These are phyloP conservation scores for Trichoderma simmonsii DNA, from an alignment of 2,329 filamentous ascomycete species.

Conservation along the genomic window DNA sequence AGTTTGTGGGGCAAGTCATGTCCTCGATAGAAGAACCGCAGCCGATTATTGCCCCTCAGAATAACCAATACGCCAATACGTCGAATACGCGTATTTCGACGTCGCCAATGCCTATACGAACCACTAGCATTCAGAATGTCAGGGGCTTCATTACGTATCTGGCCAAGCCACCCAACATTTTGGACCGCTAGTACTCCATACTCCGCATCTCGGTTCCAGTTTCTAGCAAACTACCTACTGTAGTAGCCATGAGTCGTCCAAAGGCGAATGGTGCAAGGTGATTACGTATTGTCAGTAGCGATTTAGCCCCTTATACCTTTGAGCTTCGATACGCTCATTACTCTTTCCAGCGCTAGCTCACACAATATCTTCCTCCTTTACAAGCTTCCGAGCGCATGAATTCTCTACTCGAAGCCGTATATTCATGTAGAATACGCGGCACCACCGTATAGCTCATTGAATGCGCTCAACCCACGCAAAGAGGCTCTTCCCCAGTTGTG, in stretches of 20 bases:
- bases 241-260: not conserved
- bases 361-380: not conserved
- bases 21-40: not conserved
- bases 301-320: not conserved
- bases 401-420: not conserved
- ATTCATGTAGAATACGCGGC: not conserved
- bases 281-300: not conserved
- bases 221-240: not conserved
- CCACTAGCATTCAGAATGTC: not conserved
- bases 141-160: not conserved
- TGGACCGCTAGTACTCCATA: not conserved
- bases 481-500: not conserved
- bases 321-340: not conserved
- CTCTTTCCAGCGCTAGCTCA: not conserved
- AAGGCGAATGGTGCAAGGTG: not conserved
- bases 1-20: not conserved
- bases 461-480: not conserved
- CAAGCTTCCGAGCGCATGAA: not conserved
- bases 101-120: not conserved
- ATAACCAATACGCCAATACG: not conserved
- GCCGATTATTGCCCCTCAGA: not conserved
- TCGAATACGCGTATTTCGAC: not conserved
- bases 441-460: not conserved
- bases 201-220: not conserved
- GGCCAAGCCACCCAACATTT: not conserved